These are phyloP conservation scores for Lentithecium fluviatile DNA, from an alignment of 495 filamentous ascomycete species.

Conservation along the genomic window DNA sequence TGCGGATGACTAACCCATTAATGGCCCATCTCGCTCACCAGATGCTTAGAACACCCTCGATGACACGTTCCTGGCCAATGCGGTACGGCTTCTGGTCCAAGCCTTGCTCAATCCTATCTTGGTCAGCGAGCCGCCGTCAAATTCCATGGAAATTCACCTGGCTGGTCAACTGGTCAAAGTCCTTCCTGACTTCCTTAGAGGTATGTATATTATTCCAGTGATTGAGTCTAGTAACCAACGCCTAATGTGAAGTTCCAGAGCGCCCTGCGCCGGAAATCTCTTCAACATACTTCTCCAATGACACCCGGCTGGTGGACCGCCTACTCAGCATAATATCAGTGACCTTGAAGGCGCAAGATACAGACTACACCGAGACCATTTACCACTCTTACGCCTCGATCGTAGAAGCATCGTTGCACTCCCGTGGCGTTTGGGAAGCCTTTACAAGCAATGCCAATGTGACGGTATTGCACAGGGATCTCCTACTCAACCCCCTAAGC, in stretches of 20 bases:
- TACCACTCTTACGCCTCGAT: conserved; percentile 60
- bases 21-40: background rate
- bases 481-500: conserved; percentile 46
- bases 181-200: conserved; percentile 43
- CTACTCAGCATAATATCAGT: conserved; percentile 11
- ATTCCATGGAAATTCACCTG: conserved; percentile 18
- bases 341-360: conserved; percentile 1
- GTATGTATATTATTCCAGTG: conserved; percentile 21
- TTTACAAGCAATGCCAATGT: conserved; percentile 53
- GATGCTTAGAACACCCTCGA: conserved; percentile 20
- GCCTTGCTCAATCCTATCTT: conserved; percentile 25
- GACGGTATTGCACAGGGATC: conserved; percentile 43
- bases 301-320: conserved; percentile 28
- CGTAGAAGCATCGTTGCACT: conserved; percentile 63
- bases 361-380: conserved; percentile 39
- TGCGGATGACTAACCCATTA: background rate
- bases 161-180: conserved; percentile 19
- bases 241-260: conserved; percentile 34
- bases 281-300: conserved; percentile 34
- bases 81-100: conserved; percentile 16
- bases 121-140: conserved; percentile 18
- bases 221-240: conserved; percentile 8
- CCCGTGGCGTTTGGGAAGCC: conserved; percentile 56
- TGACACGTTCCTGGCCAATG: conserved; percentile 26
- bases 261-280: conserved; percentile 34